Base-by-base conservation (phyloP, 768 basidiomycete species). In the Phaeotremella fagi region DNA sequence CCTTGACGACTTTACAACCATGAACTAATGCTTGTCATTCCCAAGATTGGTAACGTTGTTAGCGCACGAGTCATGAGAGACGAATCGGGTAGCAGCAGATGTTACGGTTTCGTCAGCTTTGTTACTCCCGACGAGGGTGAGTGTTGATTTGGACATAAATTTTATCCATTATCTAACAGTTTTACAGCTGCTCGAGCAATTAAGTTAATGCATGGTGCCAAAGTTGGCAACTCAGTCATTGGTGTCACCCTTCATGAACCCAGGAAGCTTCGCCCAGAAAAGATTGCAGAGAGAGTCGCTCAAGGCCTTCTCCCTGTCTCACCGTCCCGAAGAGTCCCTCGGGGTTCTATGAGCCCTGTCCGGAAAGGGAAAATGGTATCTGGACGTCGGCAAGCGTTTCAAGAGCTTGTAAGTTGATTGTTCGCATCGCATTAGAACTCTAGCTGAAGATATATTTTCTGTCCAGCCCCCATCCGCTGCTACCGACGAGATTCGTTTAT, bases 41-140 rank as follows among this genome's bases (percentile, higher is more conserved):
- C 28, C 3, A 37, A 70, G 68, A 23, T 62, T n/a, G 68, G 68
- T 11, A 45, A 54, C 16, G 60, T 70, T 23, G 49, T 70, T 27
- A 64, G 62, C 33, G 68, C 68, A 11, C 50, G 57, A 45, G 89
- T 92, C 70, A 92, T 92, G 89, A 85, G 88, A 77, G 91, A 97
- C 77, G 88, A 90, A 72, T 87, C 90, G 65, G 87, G 88, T 49
- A 87, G 89, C 66, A 91, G 88, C 60, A 86, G 91, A 70, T 90
- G 91, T 61, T 94, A 94, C 72, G 91, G 91, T 48, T 95, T 95
- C 77, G 90, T 94, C 56, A 90, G 88, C 50, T 91, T 79, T 75
- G 75, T 78, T 59, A 45, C 59, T n/a, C 66, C 63, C 1, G 61
- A 63, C 16, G 58, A 64, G 43, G 68, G 68, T 70, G n/a, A 50